phyloP scores from a whole-genome alignment of 257 asterid species.

The Lavandula angustifolia region DNA sequence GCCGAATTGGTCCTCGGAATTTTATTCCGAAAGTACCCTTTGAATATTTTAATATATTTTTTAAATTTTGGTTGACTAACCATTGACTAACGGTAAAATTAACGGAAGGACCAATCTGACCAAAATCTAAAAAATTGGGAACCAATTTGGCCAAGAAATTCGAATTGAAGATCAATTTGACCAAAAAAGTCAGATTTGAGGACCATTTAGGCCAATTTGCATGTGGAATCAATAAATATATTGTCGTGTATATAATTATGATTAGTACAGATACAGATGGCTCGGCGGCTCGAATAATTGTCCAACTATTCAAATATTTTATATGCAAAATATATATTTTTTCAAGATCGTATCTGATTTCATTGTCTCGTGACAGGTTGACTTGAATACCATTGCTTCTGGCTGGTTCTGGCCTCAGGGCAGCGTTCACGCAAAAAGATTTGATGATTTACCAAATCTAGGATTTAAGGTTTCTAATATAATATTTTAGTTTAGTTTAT shows the following conservation, averaged over 20 bases:
- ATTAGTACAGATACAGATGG: constrained; percentile 30
- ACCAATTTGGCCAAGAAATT: too few species aligned
- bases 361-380: constrained; percentile 30
- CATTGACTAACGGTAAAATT: too few species aligned
- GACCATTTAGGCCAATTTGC: too few species aligned
- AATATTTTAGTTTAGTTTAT: too few species aligned
- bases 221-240: background rate
- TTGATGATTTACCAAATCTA: constrained; percentile 20
- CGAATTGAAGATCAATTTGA: too few species aligned
- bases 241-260: constrained; percentile 9
- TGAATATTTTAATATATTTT: too few species aligned
- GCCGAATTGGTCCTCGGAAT: too few species aligned
- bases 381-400: constrained; percentile 26
- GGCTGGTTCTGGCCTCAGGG: background rate
- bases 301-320: constrained; percentile 20
- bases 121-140: too few species aligned
- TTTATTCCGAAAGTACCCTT: too few species aligned
- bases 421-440: constrained; percentile 29
- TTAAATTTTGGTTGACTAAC: too few species aligned
- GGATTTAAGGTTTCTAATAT: background rate
- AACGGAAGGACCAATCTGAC: too few species aligned
- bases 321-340: background rate
- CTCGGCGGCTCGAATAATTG: constrained; percentile 35
- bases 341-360: constrained; percentile 36
- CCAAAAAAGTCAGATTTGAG: too few species aligned